Evolutionary conservation across 2,329 filamentous ascomycete species (phyloP), one percentile per base, ranked within the genome.

Genomic region (Pyrenophora teres): DNA sequence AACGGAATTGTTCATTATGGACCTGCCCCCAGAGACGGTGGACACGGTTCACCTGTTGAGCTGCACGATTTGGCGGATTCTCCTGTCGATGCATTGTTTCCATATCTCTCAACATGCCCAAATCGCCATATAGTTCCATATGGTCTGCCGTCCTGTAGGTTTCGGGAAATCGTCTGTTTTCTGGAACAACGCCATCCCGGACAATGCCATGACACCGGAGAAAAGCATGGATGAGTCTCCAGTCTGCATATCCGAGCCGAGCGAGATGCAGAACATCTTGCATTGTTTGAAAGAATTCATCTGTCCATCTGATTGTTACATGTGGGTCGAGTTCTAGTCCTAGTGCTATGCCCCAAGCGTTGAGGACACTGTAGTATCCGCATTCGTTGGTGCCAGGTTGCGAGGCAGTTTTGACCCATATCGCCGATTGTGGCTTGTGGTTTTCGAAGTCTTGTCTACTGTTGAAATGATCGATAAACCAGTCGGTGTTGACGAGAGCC

Each of bases 261-360:
- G 57, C 52, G 8, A 63, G 40, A 36, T 56, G 46, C 2, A 61
- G 25, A 0, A 61, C 7, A 15, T 52, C 19, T 16, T 32, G 10
- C 1, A 59, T 10, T 12, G 59, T 40, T 4, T 37, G 3, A 27
- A 50, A 50, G 13, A 62, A 61, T 2, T 21, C 3, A 13, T 42
- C 33, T 3, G 37, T 50, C 55, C 52, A 60, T 35, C 36, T 23
- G 6, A 46, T 33, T 3, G n/a, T 3, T 10, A 50, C 46, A 5
- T 50, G 25, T 6, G 37, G 45, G 19, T 63, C 58, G 2, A 46
- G 27, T 15, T 48, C 9, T 4, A 68, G 51, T 1, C 65, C 63
- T 23, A 67, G 31, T n/a, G 63, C 64, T 9, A 62, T 15, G 1
- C 54, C 21, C 64, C 60, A 68, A 2, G 50, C 63, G 40, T 61